Base-by-base conservation (phyloP, 2,329 filamentous ascomycete genomes). In the Coleophoma crateriformis region DNA sequence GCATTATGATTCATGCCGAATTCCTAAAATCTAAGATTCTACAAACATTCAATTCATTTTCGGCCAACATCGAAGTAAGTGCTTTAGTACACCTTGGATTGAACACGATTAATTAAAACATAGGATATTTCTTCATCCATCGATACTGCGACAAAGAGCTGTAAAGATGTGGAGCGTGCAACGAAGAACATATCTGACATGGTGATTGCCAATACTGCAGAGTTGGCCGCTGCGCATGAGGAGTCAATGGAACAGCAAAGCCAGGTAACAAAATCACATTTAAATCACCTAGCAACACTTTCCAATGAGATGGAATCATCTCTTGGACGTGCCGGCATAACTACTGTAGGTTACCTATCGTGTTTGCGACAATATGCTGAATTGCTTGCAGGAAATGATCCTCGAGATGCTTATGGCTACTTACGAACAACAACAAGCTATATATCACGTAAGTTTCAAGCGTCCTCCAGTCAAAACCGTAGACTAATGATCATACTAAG, bases 171-270 rank as follows among this genome's bases (percentile, higher is more conserved):
- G 43, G 15, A 47, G 17, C 50, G 49, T 14, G 52, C 54, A 39
- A 39, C 60, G 34, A 51, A 53, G 40, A 51, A 47, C 3, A 45
- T 56, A 4, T 45, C 58, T 19, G 46, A 54, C 14, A 55, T 45
- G 46, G 54, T 33, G n/a, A 39, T 56, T 7, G 51, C 57, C 34
- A 53, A 55, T 8, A 60, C 59, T 48, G 58, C 59, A 13, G 57
- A 64, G 45, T 60, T 65, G 50, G 60, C 58, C 33, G 55, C 58
- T 32, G 50, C 52, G 7, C 59, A 62, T 47, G 58, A 60, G 40
- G 50, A 59, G n/a, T 57, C 62, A 20, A 44, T 64, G 19, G 51
- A 50, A 8, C 27, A 27, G 8, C 27, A 27, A 27, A 27, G 27
- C 27, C 27, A 27, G 27, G 27, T 27, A 27, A 27, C 61, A 14